These are phyloP conservation scores for Herpotrichia juniperi DNA, from an alignment of 2,329 filamentous ascomycete genomes.

Conservation along the genomic window DNA sequence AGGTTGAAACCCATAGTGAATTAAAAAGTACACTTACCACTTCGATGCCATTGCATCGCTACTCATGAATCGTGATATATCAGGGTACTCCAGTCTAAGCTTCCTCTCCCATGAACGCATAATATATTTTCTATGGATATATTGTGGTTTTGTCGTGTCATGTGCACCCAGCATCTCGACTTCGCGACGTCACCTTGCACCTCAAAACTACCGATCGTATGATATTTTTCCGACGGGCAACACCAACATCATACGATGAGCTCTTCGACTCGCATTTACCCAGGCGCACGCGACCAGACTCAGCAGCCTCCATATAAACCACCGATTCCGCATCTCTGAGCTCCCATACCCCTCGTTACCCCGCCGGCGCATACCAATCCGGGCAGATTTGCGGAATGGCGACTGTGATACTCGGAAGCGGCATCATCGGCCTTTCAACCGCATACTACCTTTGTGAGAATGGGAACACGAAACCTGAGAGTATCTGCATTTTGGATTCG, in stretches of 20 bases:
- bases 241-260: conserved; percentile 6
- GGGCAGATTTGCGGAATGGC: conserved; percentile 5
- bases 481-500: conserved; percentile 65
- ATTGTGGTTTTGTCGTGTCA: background rate
- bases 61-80: no score
- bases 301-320: background rate
- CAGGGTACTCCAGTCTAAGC: no score
- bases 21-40: no score
- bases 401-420: conserved; percentile 50
- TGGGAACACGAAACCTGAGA: conserved; percentile 43
- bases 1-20: no score
- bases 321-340: background rate
- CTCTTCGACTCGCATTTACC: background rate
- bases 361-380: conserved; percentile 18
- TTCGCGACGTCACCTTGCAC: conserved; percentile 10
- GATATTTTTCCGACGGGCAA: conserved; percentile 1
- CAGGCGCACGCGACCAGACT: background rate
- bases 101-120: no score
- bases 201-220: conserved; percentile 12
- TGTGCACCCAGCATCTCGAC: background rate
- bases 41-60: no score
- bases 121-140: background rate
- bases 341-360: background rate
- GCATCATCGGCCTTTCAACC: conserved; percentile 53
- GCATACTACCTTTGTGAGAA: conserved; percentile 68